Evolutionary conservation across 2,329 filamentous ascomycete species (phyloP), one percentile per base, ranked within the genome.

Genomic region (Arachnopeziza araneosa): DNA sequence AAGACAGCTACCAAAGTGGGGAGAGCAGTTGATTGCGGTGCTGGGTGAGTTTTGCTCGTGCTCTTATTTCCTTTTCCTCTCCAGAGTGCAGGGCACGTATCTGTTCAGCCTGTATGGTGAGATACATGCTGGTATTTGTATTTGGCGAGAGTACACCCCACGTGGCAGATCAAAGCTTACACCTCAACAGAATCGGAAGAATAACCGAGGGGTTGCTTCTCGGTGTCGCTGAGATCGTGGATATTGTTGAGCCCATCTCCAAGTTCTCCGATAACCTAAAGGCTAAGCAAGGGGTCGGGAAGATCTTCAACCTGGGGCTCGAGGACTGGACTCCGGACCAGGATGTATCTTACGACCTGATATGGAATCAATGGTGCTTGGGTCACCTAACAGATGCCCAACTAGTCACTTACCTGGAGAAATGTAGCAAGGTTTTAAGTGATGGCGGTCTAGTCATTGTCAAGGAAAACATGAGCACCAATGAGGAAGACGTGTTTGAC

Each of bases 361-460:
- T 97, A 62, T 96, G 91, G 90, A 88, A 84, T 56, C 93, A 97
- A 74, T 96, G 93, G 92, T 97, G 92, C 73, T 75, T 93, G 8
- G 89, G 90, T 24, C 88, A 97, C 73, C 77, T 96, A 58, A 91
- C 83, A 0, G 91, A 96, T 71, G 75, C 74, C 8, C 85, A 96
- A 72, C 72, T 97, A 3, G 78, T 89, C 0, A 76, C 76, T 1
- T 96, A 87, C 69, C 74, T 97, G 19, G 67, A 76, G 59, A 79
- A 83, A 24, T 90, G 90, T 71, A 81, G 79, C 54, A 67, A 73
- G 0, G 78, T 77, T 0, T 68, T 88, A 23, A 83, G 80, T 56
- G 69, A 86, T 19, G 62, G 71, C 7, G 83, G 83, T 1, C 76
- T 84, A 69, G 83, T 93, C 19, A 80, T 92, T 9, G 78, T 93